phyloP scores from a whole-genome alignment of 1,284 basidiomycete genomes.

The Papiliotrema fonsecae region DNA sequence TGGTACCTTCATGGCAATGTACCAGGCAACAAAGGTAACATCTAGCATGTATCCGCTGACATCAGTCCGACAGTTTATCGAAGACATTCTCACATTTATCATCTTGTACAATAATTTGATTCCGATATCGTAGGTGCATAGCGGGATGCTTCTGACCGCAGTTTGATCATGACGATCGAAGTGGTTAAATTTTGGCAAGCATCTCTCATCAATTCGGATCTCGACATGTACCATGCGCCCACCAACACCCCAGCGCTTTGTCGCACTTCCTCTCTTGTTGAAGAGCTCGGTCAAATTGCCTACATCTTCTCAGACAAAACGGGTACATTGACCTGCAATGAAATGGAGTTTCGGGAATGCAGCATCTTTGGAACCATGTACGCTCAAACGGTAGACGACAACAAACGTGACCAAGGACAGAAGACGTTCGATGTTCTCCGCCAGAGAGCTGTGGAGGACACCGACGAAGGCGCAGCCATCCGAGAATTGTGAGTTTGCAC shows the following conservation, averaged over 20 bases:
- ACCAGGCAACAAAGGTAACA: constrained; percentile 44
- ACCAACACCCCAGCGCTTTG: constrained; percentile 97
- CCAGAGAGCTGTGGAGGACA: constrained; percentile 51
- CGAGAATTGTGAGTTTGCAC: constrained; percentile 61
- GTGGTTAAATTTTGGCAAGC: constrained; percentile 99
- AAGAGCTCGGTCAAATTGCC: constrained; percentile 91
- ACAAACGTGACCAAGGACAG: constrained; percentile 59
- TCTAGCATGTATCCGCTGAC: constrained; percentile 5
- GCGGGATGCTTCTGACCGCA: constrained; percentile 12
- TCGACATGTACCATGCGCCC: constrained; percentile 90
- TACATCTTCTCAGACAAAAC: constrained; percentile 99
- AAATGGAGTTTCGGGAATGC: constrained; percentile 96
- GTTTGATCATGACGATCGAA: constrained; percentile 97
- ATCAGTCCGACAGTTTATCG: constrained; percentile 4
- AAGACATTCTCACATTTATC: constrained; percentile 95
- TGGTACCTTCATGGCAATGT: constrained; percentile 65
- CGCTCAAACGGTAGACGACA: constrained; percentile 81
- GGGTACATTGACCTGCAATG: constrained; percentile 92
- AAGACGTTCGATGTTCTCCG: constrained; percentile 46
- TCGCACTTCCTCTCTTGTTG: constrained; percentile 92
- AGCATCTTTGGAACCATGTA: constrained; percentile 85
- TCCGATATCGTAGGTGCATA: constrained; percentile 72
- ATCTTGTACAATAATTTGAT: constrained; percentile 99
- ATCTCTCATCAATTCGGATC: constrained; percentile 91
- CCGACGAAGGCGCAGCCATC: constrained; percentile 63